Evolutionary conservation across 257 asterid species (phyloP).

Genomic region (Craterostigma plantagineum): DNA sequence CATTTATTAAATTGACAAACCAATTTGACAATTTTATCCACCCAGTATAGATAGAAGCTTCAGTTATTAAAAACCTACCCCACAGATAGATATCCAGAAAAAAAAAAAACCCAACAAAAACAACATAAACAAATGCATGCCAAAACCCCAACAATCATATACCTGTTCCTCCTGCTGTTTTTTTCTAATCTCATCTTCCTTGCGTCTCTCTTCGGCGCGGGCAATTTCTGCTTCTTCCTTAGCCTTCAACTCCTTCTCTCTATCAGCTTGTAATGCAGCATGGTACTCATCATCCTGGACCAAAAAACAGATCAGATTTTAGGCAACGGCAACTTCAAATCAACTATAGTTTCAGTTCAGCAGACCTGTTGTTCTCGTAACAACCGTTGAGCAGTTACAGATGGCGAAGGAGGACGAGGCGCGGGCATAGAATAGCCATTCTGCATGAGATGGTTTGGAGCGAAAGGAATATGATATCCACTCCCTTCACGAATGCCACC

Average conservation of each 20-base stretch:
- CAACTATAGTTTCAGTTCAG: constrained; percentile 7
- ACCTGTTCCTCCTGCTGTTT: constrained; percentile 64
- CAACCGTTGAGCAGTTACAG: constrained; percentile 87
- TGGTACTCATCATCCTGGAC: constrained; percentile 88
- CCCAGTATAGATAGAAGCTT: too few species aligned
- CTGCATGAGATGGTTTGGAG: constrained; percentile 47
- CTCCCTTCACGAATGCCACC: constrained; percentile 83
- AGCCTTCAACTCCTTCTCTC: constrained; percentile 90
- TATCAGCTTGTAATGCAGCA: constrained; percentile 92
- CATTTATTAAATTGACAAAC: too few species aligned
- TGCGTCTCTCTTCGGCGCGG: constrained; percentile 54
- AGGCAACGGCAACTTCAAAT: constrained; percentile 2
- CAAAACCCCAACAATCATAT: constrained; percentile 3
- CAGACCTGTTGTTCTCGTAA: constrained; percentile 92
- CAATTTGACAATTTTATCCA: too few species aligned
- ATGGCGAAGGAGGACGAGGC: constrained; percentile 89
- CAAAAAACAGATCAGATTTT: constrained; percentile 10
- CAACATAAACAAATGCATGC: too few species aligned
- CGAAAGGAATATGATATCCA: constrained; percentile 45
- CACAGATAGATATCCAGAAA: not conserved
- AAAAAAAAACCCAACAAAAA: not conserved
- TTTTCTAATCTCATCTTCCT: constrained; percentile 54
- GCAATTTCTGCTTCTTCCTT: constrained; percentile 95
- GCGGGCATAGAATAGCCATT: constrained; percentile 30
- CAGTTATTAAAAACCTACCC: too few species aligned